Base-by-base conservation (phyloP, 306 rosid species). In the Erythrophleum fordii region DNA sequence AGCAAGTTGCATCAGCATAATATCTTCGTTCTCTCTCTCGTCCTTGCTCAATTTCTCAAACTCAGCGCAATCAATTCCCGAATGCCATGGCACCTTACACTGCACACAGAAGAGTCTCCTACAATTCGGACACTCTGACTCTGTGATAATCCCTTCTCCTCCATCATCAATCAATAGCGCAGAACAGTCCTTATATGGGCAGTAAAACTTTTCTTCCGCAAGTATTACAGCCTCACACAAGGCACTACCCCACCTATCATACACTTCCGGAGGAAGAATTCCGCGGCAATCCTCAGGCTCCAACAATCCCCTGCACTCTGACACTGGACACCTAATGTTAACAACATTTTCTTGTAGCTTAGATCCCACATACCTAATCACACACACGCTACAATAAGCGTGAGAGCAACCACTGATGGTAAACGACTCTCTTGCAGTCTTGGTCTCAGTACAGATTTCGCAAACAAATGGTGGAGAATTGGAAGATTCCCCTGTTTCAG, bases 11-110 rank as follows among this genome's bases (percentile, higher is more conserved):
- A 83, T 69, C 61, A 83, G 45, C 91, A 88, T 83, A 20, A 85
- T 20, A 56, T 85, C 91, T 8, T 82, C 85, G 3, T 11, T 77
- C 51, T 51, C 82, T 56, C 79, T 77, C 84, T 85, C 91, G 0
- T 85, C 83, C 28, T 34, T 23, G 17, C 72, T 75, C 75, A 88
- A 80, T 16, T 73, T 80, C 85, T 88, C 78, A 78, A 88, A 85
- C 49, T 83, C 85, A 0, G 14, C 51, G 16, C 91, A 83, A 0
- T 44, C 11, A 0, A 82, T 73, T 3, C 83, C 91, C 0, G 31
- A 11, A 53, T 87, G 93, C 93, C 93, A 90, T 0, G 89, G 75
- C 1, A 82, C 91, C 73, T 39, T 82, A 49, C 91, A 90, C 73
- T 60, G 58, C 0, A 77, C 87, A 34, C 90, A 90, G 37, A 88